Base-by-base conservation (phyloP, 148 eudicot genomes). In the Persicaria tinctoria region DNA sequence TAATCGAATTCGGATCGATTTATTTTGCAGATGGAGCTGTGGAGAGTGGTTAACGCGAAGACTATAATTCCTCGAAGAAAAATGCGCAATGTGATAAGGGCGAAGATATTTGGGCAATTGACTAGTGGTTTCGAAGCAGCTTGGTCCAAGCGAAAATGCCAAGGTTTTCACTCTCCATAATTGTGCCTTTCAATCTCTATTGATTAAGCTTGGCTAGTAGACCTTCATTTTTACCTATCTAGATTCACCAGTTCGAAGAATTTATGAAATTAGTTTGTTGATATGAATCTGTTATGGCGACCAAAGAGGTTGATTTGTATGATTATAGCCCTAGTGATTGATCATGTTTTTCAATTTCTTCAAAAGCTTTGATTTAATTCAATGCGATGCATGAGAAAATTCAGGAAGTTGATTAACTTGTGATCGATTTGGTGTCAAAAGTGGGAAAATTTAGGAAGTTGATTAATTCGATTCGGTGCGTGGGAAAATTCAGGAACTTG, bases 71-170 rank as follows among this genome's bases (percentile, higher is more conserved):
- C 13, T 46, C 64, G 82, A 63, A 86, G 87, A 77, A 87, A 80
- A 62, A 84, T 56, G 80, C 74, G 85, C 4, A 78, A 82, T 3
- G 79, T 85, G 20, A 78, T 92, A 72, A 94, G 83, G 84, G 98
- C 96, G 1, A 97, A 95, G 79, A 95, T 95, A 97, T 95, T 95
- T 62, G 98, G 98, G 17, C 96, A 92, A 83, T 88, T 95, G 13
- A 90, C 92, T 3, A 80, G 85, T 79, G 93, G 98, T 12, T 97
- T 95, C 8, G 98, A 95, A 87, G 76, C 92, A 48, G 96, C 98
- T 62, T 95, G 98, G 98, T 87, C 84, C 77, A 95, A 89, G 83
- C 98, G 92, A 79, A 86, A 80, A 74, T 96, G 97, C 77, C 97
- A 89, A 95, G 98, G 98, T 94, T 57, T 64, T 3, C 51, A 18